Base-by-base conservation (phyloP, 2,329 filamentous ascomycete genomes). In the Trichocomaceae sp. region DNA sequence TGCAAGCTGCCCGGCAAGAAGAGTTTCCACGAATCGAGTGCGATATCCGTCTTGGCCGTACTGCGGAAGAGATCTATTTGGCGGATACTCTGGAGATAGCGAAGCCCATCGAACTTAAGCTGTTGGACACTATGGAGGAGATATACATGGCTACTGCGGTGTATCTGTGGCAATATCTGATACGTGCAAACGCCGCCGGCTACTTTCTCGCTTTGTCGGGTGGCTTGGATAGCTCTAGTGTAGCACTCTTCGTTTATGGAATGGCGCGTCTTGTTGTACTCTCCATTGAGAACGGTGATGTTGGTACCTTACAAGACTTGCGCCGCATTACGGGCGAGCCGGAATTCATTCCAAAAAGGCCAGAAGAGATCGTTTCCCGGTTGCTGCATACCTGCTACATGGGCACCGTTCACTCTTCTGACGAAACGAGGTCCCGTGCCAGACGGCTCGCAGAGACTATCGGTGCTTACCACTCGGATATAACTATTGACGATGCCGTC, bases 401-500 rank as follows among this genome's bases (percentile, higher is more conserved):
- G 82, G 86, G 86, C 5, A 88, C 83, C 66, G 73, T 76, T 60
- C 80, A 85, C 58, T 84, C 84, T 52, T 83, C 79, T 41, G 71
- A 73, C 35, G 84, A 88, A 59, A 90, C 87, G 0, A 74, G 86
- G 6, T 73, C 75, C 48, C 76, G 88, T 41, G 86, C 88, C 2
- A 79, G 79, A 62, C 76, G 80, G 1, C 75, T 91, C 5, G 64
- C 73, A 1, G 64, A 69, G 46, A 66, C 63, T 3, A 88, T 91
- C 55, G 87, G 87, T 9, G 75, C 80, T 12, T 83, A 89, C 62
- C 88, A 92, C 65, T 77, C 81, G 5, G 79, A 90, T 63, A 72
- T 89, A 31, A 80, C 89, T 62, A 90, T 91, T 57, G 88, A 91
- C 64, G 75, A 78, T 2, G 78, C 84, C 10, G 83, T 82, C 59